Conservation (phyloP, 768 basidiomycete species). For the Mrakia frigida region DNA sequence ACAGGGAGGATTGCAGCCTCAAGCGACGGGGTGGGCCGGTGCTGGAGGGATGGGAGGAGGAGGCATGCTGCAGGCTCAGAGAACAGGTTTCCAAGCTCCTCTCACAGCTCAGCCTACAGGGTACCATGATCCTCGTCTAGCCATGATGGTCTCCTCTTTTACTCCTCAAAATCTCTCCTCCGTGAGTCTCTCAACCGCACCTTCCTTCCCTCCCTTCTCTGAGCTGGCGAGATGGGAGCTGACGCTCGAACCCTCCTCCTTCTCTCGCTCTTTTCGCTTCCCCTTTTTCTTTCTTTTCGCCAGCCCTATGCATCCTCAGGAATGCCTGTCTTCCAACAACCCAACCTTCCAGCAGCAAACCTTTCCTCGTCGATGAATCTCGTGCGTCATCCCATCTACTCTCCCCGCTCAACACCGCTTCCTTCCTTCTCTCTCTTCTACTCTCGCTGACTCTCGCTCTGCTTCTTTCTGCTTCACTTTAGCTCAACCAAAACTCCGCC, state of each 20-base stretch:
- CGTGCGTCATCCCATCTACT: constrained; percentile 4
- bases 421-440: background rate
- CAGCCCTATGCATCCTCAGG: constrained; percentile 43
- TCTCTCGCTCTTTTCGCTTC: constrained; percentile 17
- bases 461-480: background rate
- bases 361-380: constrained; percentile 61
- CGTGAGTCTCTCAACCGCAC: constrained; percentile 36
- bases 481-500: constrained; percentile 69
- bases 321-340: constrained; percentile 56
- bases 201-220: constrained; percentile 31
- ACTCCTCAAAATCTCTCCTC: constrained; percentile 58
- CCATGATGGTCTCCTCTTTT: constrained; percentile 86
- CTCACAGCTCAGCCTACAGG: constrained; percentile 74
- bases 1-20: constrained; percentile 48
- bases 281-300: background rate
- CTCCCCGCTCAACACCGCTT: background rate
- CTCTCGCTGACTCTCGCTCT: background rate
- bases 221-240: background rate
- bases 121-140: constrained; percentile 60
- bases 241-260: background rate
- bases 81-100: constrained; percentile 68
- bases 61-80: constrained; percentile 58
- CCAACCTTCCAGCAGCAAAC: constrained; percentile 54
- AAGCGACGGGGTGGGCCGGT: constrained; percentile 53
- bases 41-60: constrained; percentile 46